Evolutionary conservation across 73 alveolate genomes (phyloP), one percentile per base, ranked within the genome.

Genomic region (Paraurostyla sp.): DNA sequence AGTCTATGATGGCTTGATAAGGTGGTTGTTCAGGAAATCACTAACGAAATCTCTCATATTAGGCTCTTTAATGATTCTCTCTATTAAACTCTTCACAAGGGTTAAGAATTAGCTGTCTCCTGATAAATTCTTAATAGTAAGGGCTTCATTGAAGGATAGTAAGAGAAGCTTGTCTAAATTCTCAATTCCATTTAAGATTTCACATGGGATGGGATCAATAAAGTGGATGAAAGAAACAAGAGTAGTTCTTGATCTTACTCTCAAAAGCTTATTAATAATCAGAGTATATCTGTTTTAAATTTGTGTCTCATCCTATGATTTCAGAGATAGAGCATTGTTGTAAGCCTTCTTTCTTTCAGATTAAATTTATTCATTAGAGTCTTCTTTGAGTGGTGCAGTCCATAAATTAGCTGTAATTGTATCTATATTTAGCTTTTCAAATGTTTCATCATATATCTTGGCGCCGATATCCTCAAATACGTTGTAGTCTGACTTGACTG

Each of bases 81-180:
- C 16, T 1, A 73, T 22, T 6, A 73, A 43, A 18, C 41, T 16
- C 71, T 43, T 73, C 7, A 73, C 71, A 25, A 43, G 33, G 18
- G 41, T 73, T 20, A 45, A 18, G 65, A 49, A 73, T 2, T 7
- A 6, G 9, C 15, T 73, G 29, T 73, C 71, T 23, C 86, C 86
- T 11, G 86, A 43, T 16, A 73, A 25, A 30, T 42, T 48, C 52
- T 73, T 73, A 30, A 73, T 73, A 11, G 41, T 73, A 2, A 73
- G 71, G 9, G 71, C 65, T 49, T 73, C 86, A 45, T 73, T 73
- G 51, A 43, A 73, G 7, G 86, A 73, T 45, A 73, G 71, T 40
- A 73, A 25, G 2, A 73, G 71, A 7, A 73, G 22, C 86, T 73
- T 73, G 25, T 73, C 65, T 3, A 73, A 27, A 1, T 73, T 3